Conservation (phyloP, 129 eudicot genomes). For the Erigeron canadensis region DNA sequence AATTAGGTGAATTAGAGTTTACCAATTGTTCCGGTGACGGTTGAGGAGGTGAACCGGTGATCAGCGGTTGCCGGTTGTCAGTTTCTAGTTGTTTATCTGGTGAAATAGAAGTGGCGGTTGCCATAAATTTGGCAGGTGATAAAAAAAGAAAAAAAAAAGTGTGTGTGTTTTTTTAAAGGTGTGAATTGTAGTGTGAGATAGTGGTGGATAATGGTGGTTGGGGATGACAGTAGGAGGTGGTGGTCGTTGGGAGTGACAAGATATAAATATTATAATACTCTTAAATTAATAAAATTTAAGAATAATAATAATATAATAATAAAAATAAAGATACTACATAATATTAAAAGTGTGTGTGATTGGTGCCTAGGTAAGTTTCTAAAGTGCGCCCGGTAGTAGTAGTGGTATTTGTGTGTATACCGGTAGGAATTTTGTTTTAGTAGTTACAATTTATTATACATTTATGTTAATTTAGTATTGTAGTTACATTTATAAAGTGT, state of each 20-base stretch:
- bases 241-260: conserved; percentile 17
- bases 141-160: too few species aligned
- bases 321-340: neutral
- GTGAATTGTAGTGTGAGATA: conserved; percentile 3
- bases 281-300: too few species aligned
- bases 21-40: conserved; percentile 11
- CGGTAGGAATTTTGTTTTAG: too few species aligned
- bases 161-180: neutral
- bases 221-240: conserved; percentile 15
- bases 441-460: too few species aligned
- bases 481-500: too few species aligned
- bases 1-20: conserved; percentile 24
- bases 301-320: conserved; percentile 6
- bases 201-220: conserved; percentile 21
- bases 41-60: conserved; percentile 13
- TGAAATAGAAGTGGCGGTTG: conserved; percentile 24
- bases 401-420: too few species aligned
- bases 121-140: conserved; percentile 19
- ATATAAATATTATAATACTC: neutral
- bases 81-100: conserved; percentile 18
- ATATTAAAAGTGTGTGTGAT: neutral
- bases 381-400: conserved; percentile 36
- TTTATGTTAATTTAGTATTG: too few species aligned
- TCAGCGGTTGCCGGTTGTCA: conserved; percentile 21
- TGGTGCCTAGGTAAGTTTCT: conserved; percentile 25